Conservation (phyloP, 1,284 basidiomycete species). For the Tetrapyrgos nigripes region DNA sequence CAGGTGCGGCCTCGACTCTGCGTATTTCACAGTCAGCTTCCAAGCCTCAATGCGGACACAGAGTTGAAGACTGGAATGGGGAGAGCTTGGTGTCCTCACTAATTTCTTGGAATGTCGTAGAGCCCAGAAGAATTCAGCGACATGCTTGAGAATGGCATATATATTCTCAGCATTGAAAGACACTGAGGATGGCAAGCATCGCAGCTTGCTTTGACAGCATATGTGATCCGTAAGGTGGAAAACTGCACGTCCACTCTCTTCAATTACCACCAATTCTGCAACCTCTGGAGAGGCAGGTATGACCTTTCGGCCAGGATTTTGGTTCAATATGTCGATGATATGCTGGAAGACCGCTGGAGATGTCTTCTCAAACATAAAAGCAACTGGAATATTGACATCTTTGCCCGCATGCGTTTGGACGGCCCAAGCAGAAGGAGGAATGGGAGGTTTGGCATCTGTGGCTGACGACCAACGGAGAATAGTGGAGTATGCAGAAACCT, state of each 20-base stretch:
- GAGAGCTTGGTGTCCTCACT: neutral
- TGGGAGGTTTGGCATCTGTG: neutral
- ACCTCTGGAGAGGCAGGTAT: neutral
- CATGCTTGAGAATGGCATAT: conserved; percentile 3
- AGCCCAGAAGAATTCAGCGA: conserved; percentile 17
- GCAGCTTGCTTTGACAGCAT: conserved; percentile 2
- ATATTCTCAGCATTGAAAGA: neutral
- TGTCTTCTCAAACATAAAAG: conserved; percentile 1
- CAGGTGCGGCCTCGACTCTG: neutral
- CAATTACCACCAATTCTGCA: neutral
- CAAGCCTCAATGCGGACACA: conserved; percentile 8
- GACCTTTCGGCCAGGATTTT: neutral
- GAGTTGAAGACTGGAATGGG: neutral
- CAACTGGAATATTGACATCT: conserved; percentile 7
- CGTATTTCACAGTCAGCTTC: conserved; percentile 1
- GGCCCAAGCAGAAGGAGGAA: conserved; percentile 4
- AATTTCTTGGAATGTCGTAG: neutral
- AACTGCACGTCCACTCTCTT: neutral
- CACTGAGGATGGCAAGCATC: conserved; percentile 3
- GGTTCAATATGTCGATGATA: neutral
- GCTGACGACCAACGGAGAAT: too few relatives aligned
- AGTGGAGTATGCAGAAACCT: neutral
- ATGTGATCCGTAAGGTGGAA: conserved; percentile 7
- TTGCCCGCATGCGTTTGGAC: conserved; percentile 12
- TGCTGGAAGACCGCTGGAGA: conserved; percentile 2